These are phyloP conservation scores for Petunia axillaris DNA, from an alignment of 257 asterid genomes.

Conservation along the genomic window DNA sequence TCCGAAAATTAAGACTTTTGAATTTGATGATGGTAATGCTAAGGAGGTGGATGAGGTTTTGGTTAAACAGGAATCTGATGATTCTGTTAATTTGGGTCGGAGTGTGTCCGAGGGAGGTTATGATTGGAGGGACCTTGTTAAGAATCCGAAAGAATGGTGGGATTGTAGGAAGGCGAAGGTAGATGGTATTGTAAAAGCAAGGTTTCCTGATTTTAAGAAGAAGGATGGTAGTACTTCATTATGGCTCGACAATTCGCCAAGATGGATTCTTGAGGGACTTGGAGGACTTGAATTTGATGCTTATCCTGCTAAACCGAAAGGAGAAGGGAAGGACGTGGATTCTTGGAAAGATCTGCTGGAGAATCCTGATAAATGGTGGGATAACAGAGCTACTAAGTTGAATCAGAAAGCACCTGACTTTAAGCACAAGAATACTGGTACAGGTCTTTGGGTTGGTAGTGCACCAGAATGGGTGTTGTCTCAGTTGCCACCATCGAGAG, in stretches of 20 bases:
- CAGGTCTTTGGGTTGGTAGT: conserved; percentile 52
- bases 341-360: conserved; percentile 61
- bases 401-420: conserved; percentile 65
- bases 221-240: conserved; percentile 52
- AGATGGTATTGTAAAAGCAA: conserved; percentile 56
- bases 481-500: conserved; percentile 56
- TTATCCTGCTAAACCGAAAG: conserved; percentile 26
- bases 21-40: conserved; percentile 17
- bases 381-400: conserved; percentile 47
- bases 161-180: conserved; percentile 70
- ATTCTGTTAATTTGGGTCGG: not conserved
- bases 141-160: conserved; percentile 67
- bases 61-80: conserved; percentile 21
- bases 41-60: conserved; percentile 19
- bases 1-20: not conserved
- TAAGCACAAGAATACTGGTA: conserved; percentile 60
- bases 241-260: conserved; percentile 66
- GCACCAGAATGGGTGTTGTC: conserved; percentile 64
- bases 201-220: conserved; percentile 77
- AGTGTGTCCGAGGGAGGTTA: conserved; percentile 18
- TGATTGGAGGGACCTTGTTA: conserved; percentile 73
- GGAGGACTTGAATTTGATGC: conserved; percentile 57
- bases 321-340: conserved; percentile 32
- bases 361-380: conserved; percentile 66
- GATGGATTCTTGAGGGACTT: conserved; percentile 58